These are phyloP conservation scores for Mesostigma viride DNA, from an alignment of 139 green algal genomes.

Conservation along the genomic window DNA sequence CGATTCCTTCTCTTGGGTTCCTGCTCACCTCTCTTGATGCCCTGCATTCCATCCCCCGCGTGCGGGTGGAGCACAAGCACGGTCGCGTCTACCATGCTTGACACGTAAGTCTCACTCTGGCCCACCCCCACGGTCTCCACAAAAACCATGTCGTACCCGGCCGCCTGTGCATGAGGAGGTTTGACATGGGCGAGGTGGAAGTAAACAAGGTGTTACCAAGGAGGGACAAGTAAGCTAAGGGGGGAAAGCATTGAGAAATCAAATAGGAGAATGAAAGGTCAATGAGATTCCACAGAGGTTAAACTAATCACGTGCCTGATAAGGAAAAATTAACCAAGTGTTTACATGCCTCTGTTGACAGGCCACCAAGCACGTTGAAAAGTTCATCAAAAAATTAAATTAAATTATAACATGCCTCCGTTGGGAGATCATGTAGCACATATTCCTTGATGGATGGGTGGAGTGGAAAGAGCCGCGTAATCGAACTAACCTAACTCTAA, in stretches of 20 bases:
- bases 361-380: too few species aligned
- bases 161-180: conserved; percentile 5
- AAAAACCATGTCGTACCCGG: conserved; percentile 31
- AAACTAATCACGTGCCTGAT: too few species aligned
- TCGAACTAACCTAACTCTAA: too few species aligned
- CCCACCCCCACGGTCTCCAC: conserved; percentile 59
- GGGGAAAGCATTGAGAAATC: neutral
- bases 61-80: conserved; percentile 47
- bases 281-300: neutral
- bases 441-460: too few species aligned
- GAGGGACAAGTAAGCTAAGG: neutral
- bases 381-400: too few species aligned
- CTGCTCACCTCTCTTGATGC: conserved; percentile 51
- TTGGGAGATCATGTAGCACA: too few species aligned
- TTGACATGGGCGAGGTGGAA: neutral
- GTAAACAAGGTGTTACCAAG: too few species aligned
- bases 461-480: too few species aligned
- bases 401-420: too few species aligned
- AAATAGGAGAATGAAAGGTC: neutral
- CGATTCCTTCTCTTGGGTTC: too few species aligned
- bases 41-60: conserved; percentile 48
- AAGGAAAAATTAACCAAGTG: too few species aligned
- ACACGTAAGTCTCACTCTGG: conserved; percentile 46
- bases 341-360: too few species aligned
- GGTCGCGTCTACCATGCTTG: conserved; percentile 46